Base-by-base conservation (phyloP, 163 green algal genomes). In the Prototheca stagnorum region DNA sequence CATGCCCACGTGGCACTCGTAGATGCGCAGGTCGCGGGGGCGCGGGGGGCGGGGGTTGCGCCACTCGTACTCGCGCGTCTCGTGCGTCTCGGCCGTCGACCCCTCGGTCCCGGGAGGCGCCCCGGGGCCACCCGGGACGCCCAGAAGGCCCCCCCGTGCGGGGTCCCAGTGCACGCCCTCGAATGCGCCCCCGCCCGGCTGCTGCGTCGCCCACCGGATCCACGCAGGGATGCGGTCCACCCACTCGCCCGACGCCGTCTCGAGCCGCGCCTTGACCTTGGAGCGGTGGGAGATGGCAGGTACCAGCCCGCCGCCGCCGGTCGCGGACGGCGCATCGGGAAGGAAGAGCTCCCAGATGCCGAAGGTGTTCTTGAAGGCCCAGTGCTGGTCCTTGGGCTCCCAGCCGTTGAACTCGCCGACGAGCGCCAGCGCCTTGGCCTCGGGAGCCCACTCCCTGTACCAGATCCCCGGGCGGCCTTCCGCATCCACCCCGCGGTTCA, bases 371-470 rank as follows among this genome's bases (percentile, higher is more conserved):
- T 87, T 84, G 41, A 77, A 53, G 1, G 75, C 79, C 84, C 84
- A 94, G 67, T 92, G 74, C 27, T 65, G 64, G 21, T 73, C 44
- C 23, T 64, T 40, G 12, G 80, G 72, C 16, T 79, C 64, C 89
- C 89, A 99, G 66, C 78, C 70, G 66, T 99, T 99, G 85, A 94
- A 99, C 45, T 96, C 85, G 5, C 90, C 90, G 17, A 97, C 77
- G 20, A 99, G 79, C 14, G 76, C 77, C 25, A 94, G 42, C 0
- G 82, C 78, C 72, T 84, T 77, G 12, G 86, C 85, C 2, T 72
- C 82, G 1, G 90, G 90, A 2, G 89, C 89, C 90, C 90, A 98
- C 70, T 98, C 90, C 5, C 86, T 55, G 76, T 95, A 97, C 73
- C 73, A 91, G 45, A 95, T 77, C 35, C 88, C 89, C 15, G 48